Conservation (phyloP, 164 flowering plant genomes). For the Platanus orientalis region DNA sequence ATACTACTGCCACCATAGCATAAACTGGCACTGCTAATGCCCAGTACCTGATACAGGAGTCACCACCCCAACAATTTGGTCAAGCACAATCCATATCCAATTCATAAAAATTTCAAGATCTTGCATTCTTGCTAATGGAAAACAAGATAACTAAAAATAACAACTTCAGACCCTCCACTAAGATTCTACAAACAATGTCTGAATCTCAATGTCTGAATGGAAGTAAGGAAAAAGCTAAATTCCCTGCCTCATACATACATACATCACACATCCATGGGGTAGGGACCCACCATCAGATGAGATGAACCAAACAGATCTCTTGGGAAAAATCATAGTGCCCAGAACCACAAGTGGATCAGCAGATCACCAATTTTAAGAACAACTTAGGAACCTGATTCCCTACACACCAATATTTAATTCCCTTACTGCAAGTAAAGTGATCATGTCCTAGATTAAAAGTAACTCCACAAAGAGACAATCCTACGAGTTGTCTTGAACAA, state of each 20-base stretch:
- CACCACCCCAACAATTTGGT: conserved; percentile 1
- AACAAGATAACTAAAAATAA: background rate
- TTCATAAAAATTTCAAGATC: background rate
- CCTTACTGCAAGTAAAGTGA: background rate
- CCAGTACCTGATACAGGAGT: conserved; percentile 68
- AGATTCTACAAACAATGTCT: too few relatives aligned
- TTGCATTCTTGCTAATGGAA: background rate
- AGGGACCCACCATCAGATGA: background rate
- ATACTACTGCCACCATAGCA: conserved; percentile 52
- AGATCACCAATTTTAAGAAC: too few relatives aligned
- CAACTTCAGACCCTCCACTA: too few relatives aligned
- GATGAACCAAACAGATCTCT: background rate
- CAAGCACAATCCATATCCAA: background rate
- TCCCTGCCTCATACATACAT: too few relatives aligned
- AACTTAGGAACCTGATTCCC: background rate
- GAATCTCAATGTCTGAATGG: too few relatives aligned
- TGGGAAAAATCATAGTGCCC: background rate
- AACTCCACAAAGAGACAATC: background rate
- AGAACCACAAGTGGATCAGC: background rate
- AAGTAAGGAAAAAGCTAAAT: too few relatives aligned
- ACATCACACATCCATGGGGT: too few relatives aligned
- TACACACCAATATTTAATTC: too few relatives aligned
- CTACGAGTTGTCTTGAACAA: background rate
- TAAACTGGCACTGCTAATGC: conserved; percentile 80
- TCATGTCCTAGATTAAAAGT: too few relatives aligned